Evolutionary conservation across 345 rosid genomes (phyloP), one percentile per base, ranked within the genome.

Genomic region (Acer saccharum): DNA sequence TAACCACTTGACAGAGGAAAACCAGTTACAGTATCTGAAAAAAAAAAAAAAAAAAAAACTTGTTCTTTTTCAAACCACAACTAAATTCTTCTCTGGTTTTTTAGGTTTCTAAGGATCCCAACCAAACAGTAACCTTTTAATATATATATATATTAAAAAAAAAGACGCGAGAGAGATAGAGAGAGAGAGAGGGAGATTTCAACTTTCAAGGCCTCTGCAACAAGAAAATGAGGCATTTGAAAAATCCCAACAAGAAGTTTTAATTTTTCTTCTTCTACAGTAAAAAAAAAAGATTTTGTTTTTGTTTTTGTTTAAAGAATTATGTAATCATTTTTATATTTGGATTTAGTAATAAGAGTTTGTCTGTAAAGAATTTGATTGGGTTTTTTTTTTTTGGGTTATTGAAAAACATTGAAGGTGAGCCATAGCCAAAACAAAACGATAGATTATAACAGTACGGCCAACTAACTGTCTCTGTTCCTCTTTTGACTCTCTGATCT

Each of bases 401-500:
- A 35, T 35, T 35, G 39, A 35, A 35, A 35, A 25, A 25, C 60
- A 7, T 12, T 1, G 17, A 29, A 17, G 25, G 13, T 35, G 39
- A 35, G 39, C 6, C 2, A 10, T 23, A 52, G 69, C 9, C 46
- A 43, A 43, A 32, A 43, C 46, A 43, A 43, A 43, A 9, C 17
- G n/a, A 50, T 4, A 16, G 43, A 25, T 3, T 8, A 20, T 39
- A n/a, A 46, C 17, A 43, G 80, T 29, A 65, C 76, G 10, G 79
- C 87, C 89, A 82, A 76, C 89, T 72, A 83, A 84, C 88, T 62
- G 67, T 84, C 86, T 80, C 68, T 13, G 57, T 57, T 54, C 25
- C 60, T 39, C 67, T 10, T 68, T 86, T 85, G 88, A 82, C 85
- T 76, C 58, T 76, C 76, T 13, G 79, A 35, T 35, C 39, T 35